A percentile compares a stretch with the other conserved stretches of the same genome.
These are phyloP conservation scores for Lablab purpureus DNA, from an alignment of 306 rosid species.

Conservation along the genomic window DNA sequence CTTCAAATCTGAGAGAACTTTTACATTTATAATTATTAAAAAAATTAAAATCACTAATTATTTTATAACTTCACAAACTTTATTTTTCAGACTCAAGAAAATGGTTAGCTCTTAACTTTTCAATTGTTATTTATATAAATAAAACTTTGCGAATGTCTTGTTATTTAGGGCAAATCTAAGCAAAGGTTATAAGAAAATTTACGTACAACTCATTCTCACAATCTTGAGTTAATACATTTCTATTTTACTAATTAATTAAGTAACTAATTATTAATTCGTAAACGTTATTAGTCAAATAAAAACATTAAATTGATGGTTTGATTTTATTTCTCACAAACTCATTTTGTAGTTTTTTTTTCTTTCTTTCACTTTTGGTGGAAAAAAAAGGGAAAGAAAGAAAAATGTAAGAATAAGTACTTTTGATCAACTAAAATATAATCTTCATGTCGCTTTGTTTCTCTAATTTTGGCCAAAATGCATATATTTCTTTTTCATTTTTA, in stretches of 20 bases:
- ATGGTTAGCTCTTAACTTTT: background rate
- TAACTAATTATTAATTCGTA: too few relatives aligned
- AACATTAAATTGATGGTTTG: too few relatives aligned
- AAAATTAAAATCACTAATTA: background rate
- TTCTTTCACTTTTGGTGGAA: background rate
- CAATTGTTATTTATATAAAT: background rate
- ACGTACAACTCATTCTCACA: too few relatives aligned
- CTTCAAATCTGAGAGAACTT: background rate
- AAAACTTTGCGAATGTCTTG: background rate
- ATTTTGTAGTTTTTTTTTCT: background rate
- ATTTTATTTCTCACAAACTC: too few relatives aligned
- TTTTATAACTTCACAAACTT: background rate
- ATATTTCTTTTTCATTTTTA: too few relatives aligned
- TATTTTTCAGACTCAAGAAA: background rate
- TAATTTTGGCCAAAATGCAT: background rate
- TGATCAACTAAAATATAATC: background rate
- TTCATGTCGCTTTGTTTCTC: background rate
- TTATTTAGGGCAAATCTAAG: too few relatives aligned
- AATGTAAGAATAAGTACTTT: background rate
- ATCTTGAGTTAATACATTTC: too few relatives aligned
- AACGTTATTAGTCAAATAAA: too few relatives aligned
- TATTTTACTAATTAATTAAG: too few relatives aligned
- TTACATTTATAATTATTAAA: background rate
- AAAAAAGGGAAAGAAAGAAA: background rate
- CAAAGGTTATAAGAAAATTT: too few relatives aligned